Base-by-base conservation (phyloP, 345 rosid genomes). In the Moricandia moricandioides region DNA sequence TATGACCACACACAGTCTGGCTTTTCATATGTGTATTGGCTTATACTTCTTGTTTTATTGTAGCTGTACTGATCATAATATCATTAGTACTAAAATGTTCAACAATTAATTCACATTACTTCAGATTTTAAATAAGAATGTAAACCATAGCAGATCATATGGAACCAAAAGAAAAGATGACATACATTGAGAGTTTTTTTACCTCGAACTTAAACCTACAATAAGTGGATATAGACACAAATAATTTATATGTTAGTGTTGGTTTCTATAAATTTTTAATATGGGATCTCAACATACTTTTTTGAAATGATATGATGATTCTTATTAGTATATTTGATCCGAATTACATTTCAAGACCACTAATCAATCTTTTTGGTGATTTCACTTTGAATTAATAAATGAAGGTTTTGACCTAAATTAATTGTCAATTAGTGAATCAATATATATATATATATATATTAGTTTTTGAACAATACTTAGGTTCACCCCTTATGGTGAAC, bases 1-100 rank as follows among this genome's bases (percentile, higher is more conserved):
- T 24, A 16, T 57, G 60, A 40, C 49, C 18, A 43, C 13, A 66
- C 45, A 21, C 24, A 66, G 37, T 58, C 72, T 74, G 71, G 65
- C 45, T 29, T 63, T 35, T 63, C 63, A 63, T 57, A 18, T 17
- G 35, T 58, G 8, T 27, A 7, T 29, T 54, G 64, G 70, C 55
- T 54, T 37, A 31, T 40, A 24, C 26, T 57, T 45, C 26, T 43
- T 3, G 8, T 52, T 9, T 9, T 18, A 31, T 61, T 71, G 31
- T 9, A 11, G 31, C 10, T 21, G 8, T 51, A 6, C 30, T 33
- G 12, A 71, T 60, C 16, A 26, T 8, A 12, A 43, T 43, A 33
- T 61, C 26, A 5, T 61, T 8, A 61, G 43, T 31, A 8, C 34
- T 30, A 59, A 29, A 59, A 13, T n/a, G 18, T 39, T 63, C 33